Base-by-base conservation (phyloP, 1,139 yeast species). In the Candida tetrigidarum region DNA sequence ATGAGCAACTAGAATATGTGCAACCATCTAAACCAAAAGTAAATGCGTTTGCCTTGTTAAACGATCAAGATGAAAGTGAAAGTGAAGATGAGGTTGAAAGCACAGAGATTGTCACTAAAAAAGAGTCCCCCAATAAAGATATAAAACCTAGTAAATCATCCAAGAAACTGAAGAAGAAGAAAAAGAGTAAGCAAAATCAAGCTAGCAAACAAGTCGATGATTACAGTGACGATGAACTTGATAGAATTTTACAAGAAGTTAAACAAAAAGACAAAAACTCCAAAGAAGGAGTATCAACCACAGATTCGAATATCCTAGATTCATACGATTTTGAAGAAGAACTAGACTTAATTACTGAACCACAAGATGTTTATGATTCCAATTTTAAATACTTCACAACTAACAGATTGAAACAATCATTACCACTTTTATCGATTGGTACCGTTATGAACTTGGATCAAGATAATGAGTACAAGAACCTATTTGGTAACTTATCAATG, bases 401-500 rank as follows among this genome's bases (percentile, higher is more conserved):
- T 14, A 56, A 64, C 26, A 66, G 77, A 56, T 67, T 76, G 45
- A 66, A 58, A 44, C 59, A 59, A 42, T 67, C 74, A 25, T 49
- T 71, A 32, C 65, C 68, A 5, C 62, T 78, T 34, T 65, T 83
- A 27, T 69, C 74, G 10, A 61, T 83, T 6, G 60, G 58, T 2
- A 71, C 80, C 37, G 62, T 75, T 3, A 79, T 77, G 46, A 80
- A 83, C 49, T 70, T 90, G 38, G 96, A 90, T 59, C 88, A 96
- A 2, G 96, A 89, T 56, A 79, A 80, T 39, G 97, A 90, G 58
- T 84, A 87, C 59, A 78, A 81, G 44, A 73, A 76, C 48, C 66
- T 90, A 39, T 89, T 90, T 66, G 96, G 95, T 5, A 83, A 84
- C 52, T 65, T 87, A 10, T 84, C 93, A 0, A 62, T 78, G 11